Conservation (phyloP, 2,329 filamentous ascomycete species). For the Beauveria caledonica region DNA sequence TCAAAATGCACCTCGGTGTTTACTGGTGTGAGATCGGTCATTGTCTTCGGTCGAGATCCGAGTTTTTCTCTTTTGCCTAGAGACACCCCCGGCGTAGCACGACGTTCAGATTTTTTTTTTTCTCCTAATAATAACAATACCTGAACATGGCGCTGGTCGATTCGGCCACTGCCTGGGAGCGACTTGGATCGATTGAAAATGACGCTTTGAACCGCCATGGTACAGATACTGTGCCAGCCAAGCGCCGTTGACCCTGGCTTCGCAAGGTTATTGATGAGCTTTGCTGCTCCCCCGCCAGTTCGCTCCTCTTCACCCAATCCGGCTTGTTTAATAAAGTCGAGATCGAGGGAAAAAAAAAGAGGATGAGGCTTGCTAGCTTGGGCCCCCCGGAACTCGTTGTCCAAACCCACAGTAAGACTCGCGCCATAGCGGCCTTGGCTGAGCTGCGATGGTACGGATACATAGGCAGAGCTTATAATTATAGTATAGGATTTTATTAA, state of each 20-base stretch:
- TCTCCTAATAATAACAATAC: background rate
- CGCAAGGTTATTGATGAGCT: background rate
- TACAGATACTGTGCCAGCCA: background rate
- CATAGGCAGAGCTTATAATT: too few relatives aligned
- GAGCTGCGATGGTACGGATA: background rate
- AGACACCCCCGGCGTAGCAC: background rate
- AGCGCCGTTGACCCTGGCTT: background rate
- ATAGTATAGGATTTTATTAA: too few relatives aligned
- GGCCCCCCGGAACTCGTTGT: background rate
- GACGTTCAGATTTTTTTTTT: background rate
- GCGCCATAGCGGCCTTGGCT: background rate
- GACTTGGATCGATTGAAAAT: background rate
- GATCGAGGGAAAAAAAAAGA: background rate
- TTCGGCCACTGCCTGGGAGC: background rate
- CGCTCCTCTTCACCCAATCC: background rate
- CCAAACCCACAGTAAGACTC: background rate
- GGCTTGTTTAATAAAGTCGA: background rate
- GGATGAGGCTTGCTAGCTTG: background rate
- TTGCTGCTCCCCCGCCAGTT: slow-evolving; percentile 1
- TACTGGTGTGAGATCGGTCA: background rate
- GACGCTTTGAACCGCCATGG: background rate
- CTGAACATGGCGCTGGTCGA: background rate
- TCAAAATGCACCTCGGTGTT: slow-evolving; percentile 5
- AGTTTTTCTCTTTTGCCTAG: background rate
- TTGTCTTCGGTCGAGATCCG: slow-evolving; percentile 9